phyloP scores from a whole-genome alignment of 2,329 filamentous ascomycete genomes.

The Pseudogymnoascus sp. region DNA sequence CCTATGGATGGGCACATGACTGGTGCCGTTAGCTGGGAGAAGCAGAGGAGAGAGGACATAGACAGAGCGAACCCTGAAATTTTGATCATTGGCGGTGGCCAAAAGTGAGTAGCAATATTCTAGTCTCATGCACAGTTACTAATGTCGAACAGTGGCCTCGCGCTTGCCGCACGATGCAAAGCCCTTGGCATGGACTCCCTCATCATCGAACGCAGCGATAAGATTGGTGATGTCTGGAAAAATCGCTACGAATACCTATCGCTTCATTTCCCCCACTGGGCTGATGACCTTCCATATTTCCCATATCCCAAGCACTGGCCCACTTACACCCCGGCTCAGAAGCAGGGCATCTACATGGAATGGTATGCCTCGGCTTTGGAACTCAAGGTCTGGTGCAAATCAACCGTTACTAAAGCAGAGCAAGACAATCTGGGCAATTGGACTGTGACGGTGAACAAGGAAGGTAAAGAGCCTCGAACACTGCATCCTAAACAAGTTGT shows the following conservation, averaged over 20 bases:
- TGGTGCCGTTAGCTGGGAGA: too few species aligned
- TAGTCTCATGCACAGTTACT: too few species aligned
- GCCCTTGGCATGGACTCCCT: constrained; percentile 24
- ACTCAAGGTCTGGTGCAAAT: too few species aligned
- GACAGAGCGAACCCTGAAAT: too few species aligned
- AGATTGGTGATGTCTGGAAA: constrained; percentile 54
- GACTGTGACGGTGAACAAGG: constrained; percentile 26
- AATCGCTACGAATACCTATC: constrained; percentile 49
- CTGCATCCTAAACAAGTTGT: constrained; percentile 46
- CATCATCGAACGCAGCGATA: constrained; percentile 42
- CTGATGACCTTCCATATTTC: constrained; percentile 53
- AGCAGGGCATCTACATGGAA: constrained; percentile 42
- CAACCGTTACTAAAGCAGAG: too few species aligned
- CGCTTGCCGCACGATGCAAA: constrained; percentile 23
- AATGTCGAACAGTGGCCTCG: constrained; percentile 22
- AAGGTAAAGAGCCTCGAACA: constrained; percentile 34
- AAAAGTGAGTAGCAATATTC: too few species aligned
- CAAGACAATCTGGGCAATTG: too few species aligned
- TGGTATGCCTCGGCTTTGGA: too few species aligned
- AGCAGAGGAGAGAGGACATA: too few species aligned
- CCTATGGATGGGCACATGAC: too few species aligned
- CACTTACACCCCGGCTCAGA: constrained; percentile 62
- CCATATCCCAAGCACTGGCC: constrained; percentile 57
- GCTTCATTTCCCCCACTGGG: constrained; percentile 59
- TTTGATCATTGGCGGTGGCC: too few species aligned